Evolutionary conservation across 495 filamentous ascomycete species (phyloP).

Genomic region (Annulohypoxylon bovei): DNA sequence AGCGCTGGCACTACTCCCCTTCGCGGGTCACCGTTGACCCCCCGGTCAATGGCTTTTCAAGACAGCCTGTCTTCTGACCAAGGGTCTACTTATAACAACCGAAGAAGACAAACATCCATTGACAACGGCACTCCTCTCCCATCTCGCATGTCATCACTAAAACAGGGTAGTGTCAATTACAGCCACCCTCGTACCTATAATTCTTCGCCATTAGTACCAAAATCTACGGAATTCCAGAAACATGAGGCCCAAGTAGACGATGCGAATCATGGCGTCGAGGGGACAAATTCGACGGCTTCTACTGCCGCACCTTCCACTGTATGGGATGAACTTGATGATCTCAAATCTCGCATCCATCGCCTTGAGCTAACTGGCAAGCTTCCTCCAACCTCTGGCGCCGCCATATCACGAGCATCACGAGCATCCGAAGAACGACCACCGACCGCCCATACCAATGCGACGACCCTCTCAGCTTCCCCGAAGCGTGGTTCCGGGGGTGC

Average conservation of each 20-base stretch:
- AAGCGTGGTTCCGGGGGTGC: constrained; percentile 67
- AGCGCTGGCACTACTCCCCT: constrained; percentile 31
- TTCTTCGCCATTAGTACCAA: constrained; percentile 66
- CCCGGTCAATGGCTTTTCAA: constrained; percentile 53
- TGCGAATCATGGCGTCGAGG: constrained; percentile 57
- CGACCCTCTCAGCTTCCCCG: constrained; percentile 89
- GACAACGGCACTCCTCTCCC: constrained; percentile 47
- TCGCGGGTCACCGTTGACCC: constrained; percentile 56
- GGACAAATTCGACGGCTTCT: constrained; percentile 84
- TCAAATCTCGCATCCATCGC: constrained; percentile 91
- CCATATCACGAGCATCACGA: constrained; percentile 76
- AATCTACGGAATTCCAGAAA: constrained; percentile 52
- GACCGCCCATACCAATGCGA: constrained; percentile 93
- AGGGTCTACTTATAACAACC: constrained; percentile 50
- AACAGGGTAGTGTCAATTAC: constrained; percentile 66
- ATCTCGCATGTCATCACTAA: constrained; percentile 56
- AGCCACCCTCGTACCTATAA: constrained; percentile 61
- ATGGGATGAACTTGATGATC: constrained; percentile 97
- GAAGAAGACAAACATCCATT: constrained; percentile 52
- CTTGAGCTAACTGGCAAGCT: constrained; percentile 91
- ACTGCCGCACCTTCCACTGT: constrained; percentile 90
- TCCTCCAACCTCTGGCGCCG: constrained; percentile 80
- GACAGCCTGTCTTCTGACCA: constrained; percentile 54
- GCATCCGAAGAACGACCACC: constrained; percentile 82
- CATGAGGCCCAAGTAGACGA: constrained; percentile 49